Base-by-base conservation (phyloP, 805 yeast genomes). In the Candida loeiensis region DNA sequence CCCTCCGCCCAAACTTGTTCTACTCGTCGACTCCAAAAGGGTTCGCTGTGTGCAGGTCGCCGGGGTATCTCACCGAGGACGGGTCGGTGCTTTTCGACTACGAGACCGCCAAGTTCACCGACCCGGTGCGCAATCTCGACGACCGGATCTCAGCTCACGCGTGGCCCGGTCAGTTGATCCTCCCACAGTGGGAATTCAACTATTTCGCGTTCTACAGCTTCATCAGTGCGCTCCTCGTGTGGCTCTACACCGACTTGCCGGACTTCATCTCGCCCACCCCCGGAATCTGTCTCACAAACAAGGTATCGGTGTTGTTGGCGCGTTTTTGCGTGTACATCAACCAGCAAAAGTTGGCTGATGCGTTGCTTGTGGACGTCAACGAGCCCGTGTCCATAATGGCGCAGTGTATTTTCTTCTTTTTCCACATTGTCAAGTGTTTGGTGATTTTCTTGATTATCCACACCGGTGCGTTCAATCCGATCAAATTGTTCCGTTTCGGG, bases 211-310 rank as follows among this genome's bases (percentile, higher is more conserved):
- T 61, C 47, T 65, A 71, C 48, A 49, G 69, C 24, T 56, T 73
- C 39, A 36, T 67, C 13, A 37, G 71, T 1, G 42, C 66, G 3
- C 63, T 86, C 51, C 37, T 74, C 7, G 63, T 65, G 13, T 93
- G 99, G 98, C 74, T 93, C 44, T 93, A 90, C 61, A 81, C 95
- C 1, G 98, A 93, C 65, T 73, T 93, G 58, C 99, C 99, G 2
- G 96, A 88, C 55, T 75, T 71, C 51, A 69, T 88, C 39, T 77
- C 90, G 25, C 97, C 97, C 35, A 91, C 98, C 3, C 98, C 98
- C 0, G 96, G 96, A 17, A 74, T 80, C 42, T 84, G 90, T 48
- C 64, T 88, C 41, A 83, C 95, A 8, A 82, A 80, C 52, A 77
- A 79, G 49, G 41, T 79, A 19, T 63, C 64, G 17, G 50, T 47